Percentiles rank a stretch among this genome's conserved stretches.
These are phyloP conservation scores for Russula vinacea DNA, from an alignment of 768 basidiomycete genomes.

Conservation along the genomic window DNA sequence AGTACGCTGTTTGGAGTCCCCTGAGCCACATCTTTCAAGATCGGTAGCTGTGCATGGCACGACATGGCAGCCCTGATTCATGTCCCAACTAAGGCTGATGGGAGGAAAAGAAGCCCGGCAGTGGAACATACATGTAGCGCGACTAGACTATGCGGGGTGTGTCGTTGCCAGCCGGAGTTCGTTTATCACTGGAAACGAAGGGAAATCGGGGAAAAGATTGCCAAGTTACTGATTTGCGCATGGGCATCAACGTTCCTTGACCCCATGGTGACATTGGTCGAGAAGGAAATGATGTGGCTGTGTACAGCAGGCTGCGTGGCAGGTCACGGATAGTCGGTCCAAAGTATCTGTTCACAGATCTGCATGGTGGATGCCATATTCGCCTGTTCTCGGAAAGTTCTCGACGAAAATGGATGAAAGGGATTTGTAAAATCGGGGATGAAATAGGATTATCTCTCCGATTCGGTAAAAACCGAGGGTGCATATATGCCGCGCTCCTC, in stretches of 20 bases:
- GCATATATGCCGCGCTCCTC: slow-evolving; percentile 28
- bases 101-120: not conserved
- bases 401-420: too few relatives aligned
- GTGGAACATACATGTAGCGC: not conserved
- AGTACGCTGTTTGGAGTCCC: not conserved
- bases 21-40: not conserved
- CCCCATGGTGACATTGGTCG: not conserved
- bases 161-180: not conserved
- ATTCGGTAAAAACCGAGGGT: slow-evolving; percentile 25
- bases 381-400: too few relatives aligned
- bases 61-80: not conserved
- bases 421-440: not conserved
- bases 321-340: too few relatives aligned
- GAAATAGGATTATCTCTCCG: slow-evolving; percentile 21
- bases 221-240: not conserved
- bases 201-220: not conserved
- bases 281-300: not conserved
- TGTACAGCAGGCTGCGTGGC: not conserved
- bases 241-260: not conserved
- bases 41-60: not conserved
- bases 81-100: slow-evolving; percentile 1
- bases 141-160: not conserved
- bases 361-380: too few relatives aligned
- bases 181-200: slow-evolving; percentile 1
- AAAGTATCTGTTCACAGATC: too few relatives aligned